Percentiles rank a stretch among this genome's conserved stretches.
Evolutionary conservation across 768 basidiomycete genomes (phyloP).

Genomic region (Xerocomus potaroensis): DNA sequence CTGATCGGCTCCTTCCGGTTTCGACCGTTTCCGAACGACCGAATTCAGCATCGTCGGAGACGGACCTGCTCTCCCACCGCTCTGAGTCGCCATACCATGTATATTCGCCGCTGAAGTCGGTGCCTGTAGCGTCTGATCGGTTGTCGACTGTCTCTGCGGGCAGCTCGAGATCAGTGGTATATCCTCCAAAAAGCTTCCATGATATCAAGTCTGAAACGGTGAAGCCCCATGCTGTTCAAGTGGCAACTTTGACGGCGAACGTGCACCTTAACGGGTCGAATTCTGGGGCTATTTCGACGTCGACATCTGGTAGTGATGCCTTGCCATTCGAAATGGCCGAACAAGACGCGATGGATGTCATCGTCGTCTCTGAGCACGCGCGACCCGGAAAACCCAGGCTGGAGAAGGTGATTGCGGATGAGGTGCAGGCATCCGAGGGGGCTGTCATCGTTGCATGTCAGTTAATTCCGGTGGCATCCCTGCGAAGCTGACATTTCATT

Average conservation of each 20-base stretch:
- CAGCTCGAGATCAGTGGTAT: neutral
- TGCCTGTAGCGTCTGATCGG: neutral
- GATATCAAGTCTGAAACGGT: conserved; percentile 7
- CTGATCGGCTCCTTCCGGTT: conserved; percentile 16
- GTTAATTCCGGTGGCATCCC: conserved; percentile 23
- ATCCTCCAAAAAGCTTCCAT: neutral
- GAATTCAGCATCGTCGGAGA: conserved; percentile 10
- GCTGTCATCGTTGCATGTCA: conserved; percentile 65
- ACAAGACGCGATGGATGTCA: conserved; percentile 56
- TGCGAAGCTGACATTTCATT: neutral
- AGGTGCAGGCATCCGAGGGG: conserved; percentile 52
- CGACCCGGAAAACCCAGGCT: conserved; percentile 65
- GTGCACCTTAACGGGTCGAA: neutral
- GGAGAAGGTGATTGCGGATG: conserved; percentile 57
- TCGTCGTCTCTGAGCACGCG: conserved; percentile 56
- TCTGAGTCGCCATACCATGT: conserved; percentile 6
- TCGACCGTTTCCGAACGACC: conserved; percentile 20
- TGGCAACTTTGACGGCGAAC: neutral
- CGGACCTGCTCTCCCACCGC: conserved; percentile 6
- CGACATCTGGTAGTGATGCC: neutral
- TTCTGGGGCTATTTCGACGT: neutral
- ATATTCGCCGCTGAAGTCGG: conserved; percentile 1
- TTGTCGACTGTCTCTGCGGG: conserved; percentile 4
- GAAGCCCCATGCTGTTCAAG: neutral
- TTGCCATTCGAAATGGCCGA: conserved; percentile 48